A percentile compares a stretch with the other conserved stretches of the same genome.
These are phyloP conservation scores for Aspergillus mulundensis DNA, from an alignment of 495 filamentous ascomycete species.

Conservation along the genomic window DNA sequence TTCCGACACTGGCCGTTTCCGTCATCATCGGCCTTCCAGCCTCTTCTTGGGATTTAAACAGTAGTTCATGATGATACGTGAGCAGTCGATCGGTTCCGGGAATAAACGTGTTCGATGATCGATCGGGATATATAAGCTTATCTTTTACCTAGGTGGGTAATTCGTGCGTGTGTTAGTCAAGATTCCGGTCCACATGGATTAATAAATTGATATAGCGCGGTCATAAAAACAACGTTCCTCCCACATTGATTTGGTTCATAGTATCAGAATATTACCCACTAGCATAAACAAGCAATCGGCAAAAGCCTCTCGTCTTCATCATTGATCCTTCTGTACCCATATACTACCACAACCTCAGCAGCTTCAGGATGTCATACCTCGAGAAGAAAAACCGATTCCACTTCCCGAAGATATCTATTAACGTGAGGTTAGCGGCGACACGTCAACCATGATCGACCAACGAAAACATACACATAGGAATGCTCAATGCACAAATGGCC, in stretches of 20 bases:
- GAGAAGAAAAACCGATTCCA: conserved; percentile 66
- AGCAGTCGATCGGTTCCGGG: not conserved
- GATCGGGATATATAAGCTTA: conserved; percentile 10
- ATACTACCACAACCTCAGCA: conserved; percentile 39
- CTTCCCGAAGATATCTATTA: conserved; percentile 75
- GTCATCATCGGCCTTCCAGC: not conserved
- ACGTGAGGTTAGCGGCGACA: not conserved
- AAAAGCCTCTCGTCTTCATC: not conserved
- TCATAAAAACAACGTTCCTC: not conserved
- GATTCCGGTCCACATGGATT: not conserved
- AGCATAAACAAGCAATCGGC: not conserved
- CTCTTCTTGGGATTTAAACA: not conserved
- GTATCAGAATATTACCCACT: not conserved
- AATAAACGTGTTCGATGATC: not conserved
- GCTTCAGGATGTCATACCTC: conserved; percentile 65
- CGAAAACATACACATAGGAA: conserved; percentile 73
- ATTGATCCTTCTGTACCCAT: not conserved
- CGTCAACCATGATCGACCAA: not conserved
- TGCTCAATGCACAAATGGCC: conserved; percentile 62
- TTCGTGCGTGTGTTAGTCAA: not conserved
- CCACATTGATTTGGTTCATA: not conserved
- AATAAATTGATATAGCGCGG: not conserved
- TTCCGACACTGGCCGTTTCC: conserved; percentile 8
- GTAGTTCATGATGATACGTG: conserved; percentile 1
- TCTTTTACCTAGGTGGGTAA: conserved; percentile 7